Evolutionary conservation across 108 stramenopile species (phyloP), one percentile per base, ranked within the genome.

Genomic region (Discostella stelligeroides): DNA sequence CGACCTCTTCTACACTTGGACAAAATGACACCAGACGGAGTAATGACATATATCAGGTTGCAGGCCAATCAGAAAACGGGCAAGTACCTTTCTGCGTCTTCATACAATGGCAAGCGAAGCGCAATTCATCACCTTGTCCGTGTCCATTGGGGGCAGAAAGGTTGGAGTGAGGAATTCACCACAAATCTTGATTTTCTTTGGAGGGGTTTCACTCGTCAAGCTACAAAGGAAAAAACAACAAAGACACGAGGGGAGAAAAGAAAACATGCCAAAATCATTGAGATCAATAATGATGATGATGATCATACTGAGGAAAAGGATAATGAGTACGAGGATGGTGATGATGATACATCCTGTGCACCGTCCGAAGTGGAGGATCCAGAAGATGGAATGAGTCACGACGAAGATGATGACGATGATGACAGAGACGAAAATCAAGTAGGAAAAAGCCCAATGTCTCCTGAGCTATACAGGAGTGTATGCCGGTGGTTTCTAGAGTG

Each of bases 91-190:
- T 49, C 17, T 18, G 46, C 46, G 18, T 47, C 46, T 15, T 47
- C 46, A 9, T 47, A 47, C 18, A 47, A 47, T 18, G 46, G 46
- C 46, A 47, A 47, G 46, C 46, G n/a, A n/a, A n/a, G n/a, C n/a
- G n/a, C n/a, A n/a, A n/a, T n/a, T n/a, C n/a, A n/a, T n/a, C 46
- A 47, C 46, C 46, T 47, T 47, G 46, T 47, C 18, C 46, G 46
- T 47, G 7, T 8, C 17, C 48, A 49, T 18, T 49, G 48, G n/a
- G 48, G 48, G 48, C 46, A 47, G 46, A 15, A 18, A 47, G 46
- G 17, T 7, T 49, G 48, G 48, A 49, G 48, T 49, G 48, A 49
- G 23, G 48, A 8, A 8, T 49, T 49, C 48, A 49, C 2, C 48
- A 49, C 2, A 7, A 18, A 3, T 49, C 48, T 49, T 49, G 48